Evolutionary conservation across 495 filamentous ascomycete species (phyloP).

Genomic region (Xylaria cubensis): DNA sequence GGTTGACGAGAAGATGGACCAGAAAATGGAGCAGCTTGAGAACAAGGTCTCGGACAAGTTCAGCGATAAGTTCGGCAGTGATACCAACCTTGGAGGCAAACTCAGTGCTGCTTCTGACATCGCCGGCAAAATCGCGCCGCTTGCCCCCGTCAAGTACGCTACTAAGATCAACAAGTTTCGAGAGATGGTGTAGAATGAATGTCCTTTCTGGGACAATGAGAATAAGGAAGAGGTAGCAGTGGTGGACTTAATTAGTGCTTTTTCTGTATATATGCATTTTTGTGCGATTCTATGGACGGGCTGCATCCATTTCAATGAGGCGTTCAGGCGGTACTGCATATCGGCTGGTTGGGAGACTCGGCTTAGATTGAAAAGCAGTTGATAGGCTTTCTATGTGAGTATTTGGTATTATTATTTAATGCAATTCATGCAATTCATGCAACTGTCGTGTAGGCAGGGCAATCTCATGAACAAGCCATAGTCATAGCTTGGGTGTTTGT

Average conservation of each 20-base stretch:
- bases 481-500: not conserved
- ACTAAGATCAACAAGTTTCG: slow-evolving; percentile 15
- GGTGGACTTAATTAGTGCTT: slow-evolving; percentile 3
- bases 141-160: slow-evolving; percentile 4
- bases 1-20: slow-evolving; percentile 42
- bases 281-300: not conserved
- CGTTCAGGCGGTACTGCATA: slow-evolving; percentile 14
- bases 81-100: slow-evolving; percentile 2
- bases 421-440: slow-evolving; percentile 10
- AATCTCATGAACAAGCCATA: not conserved
- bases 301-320: slow-evolving; percentile 2
- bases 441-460: not conserved
- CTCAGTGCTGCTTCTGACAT: slow-evolving; percentile 4
- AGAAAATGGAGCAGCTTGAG: slow-evolving; percentile 35
- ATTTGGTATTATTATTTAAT: not conserved
- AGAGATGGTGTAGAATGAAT: slow-evolving; percentile 15
- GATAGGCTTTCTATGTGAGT: not conserved
- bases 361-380: not conserved
- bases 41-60: slow-evolving; percentile 33
- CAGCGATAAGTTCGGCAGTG: slow-evolving; percentile 12
- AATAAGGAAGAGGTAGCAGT: not conserved
- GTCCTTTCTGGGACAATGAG: not conserved
- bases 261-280: slow-evolving; percentile 4
- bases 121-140: slow-evolving; percentile 14
- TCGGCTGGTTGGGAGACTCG: not conserved